These are phyloP conservation scores for Hypomontagnella submonticulosa DNA, from an alignment of 495 filamentous ascomycete genomes.

Conservation along the genomic window DNA sequence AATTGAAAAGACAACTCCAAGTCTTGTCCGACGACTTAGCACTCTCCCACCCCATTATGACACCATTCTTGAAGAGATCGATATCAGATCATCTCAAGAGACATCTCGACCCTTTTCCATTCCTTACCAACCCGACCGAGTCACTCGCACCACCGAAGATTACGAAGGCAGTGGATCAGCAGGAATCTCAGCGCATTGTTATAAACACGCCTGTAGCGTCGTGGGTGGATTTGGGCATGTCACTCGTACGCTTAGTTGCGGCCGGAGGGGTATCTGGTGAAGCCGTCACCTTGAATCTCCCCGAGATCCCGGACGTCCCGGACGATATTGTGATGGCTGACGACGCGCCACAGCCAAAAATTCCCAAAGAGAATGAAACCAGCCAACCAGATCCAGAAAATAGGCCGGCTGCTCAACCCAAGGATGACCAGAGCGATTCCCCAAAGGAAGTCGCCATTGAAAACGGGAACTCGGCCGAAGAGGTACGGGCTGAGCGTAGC, in stretches of 20 bases:
- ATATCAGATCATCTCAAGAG: conserved; percentile 71
- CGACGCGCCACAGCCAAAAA: conserved; percentile 41
- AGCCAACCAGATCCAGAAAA: conserved; percentile 10
- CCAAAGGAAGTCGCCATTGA: conserved; percentile 36
- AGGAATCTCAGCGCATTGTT: conserved; percentile 63
- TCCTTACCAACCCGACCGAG: conserved; percentile 68
- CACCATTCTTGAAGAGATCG: conserved; percentile 67
- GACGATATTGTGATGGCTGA: conserved; percentile 54
- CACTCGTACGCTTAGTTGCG: conserved; percentile 48
- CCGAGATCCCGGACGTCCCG: conserved; percentile 48
- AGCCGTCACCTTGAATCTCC: conserved; percentile 50
- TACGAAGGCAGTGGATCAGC: conserved; percentile 54
- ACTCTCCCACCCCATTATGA: conserved; percentile 73
- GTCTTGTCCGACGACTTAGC: conserved; percentile 79
- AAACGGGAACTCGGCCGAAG: conserved; percentile 34
- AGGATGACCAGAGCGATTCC: conserved; percentile 41
- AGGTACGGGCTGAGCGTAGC: conserved; percentile 47
- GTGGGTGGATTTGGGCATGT: conserved; percentile 58
- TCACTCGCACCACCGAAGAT: conserved; percentile 44
- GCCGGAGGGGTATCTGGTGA: conserved; percentile 48
- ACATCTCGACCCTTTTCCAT: conserved; percentile 80
- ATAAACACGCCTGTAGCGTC: conserved; percentile 48
- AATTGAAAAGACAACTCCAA: conserved; percentile 73
- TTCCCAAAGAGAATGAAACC: conserved; percentile 22
- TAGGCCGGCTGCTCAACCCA: conserved; percentile 23